Evolutionary conservation across 768 basidiomycete species (phyloP).

Genomic region (Pholiota molesta): DNA sequence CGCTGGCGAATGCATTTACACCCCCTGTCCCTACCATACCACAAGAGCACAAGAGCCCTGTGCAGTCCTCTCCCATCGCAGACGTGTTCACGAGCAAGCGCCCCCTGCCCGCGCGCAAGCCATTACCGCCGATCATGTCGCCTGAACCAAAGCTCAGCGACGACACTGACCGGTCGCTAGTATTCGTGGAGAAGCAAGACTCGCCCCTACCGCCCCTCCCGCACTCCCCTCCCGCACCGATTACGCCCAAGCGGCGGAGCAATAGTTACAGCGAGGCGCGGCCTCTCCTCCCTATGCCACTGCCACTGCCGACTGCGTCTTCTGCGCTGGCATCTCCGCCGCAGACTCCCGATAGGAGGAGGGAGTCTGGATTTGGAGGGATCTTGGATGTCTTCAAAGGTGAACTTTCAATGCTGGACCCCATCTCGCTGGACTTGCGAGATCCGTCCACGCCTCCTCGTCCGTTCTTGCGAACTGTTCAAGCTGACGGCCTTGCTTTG

Average conservation of each 20-base stretch:
- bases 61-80: constrained; percentile 42
- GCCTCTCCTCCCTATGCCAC: constrained; percentile 46
- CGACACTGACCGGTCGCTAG: constrained; percentile 54
- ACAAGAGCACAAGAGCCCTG: constrained; percentile 38
- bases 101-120: constrained; percentile 44
- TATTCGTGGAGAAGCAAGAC: constrained; percentile 52
- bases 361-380: constrained; percentile 51
- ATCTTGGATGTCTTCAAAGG: constrained; percentile 77
- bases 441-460: constrained; percentile 66
- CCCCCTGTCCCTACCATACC: constrained; percentile 61
- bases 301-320: constrained; percentile 35
- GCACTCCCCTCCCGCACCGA: constrained; percentile 28
- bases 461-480: constrained; percentile 33
- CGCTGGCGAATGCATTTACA: constrained; percentile 46
- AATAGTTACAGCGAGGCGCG: constrained; percentile 67
- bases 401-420: constrained; percentile 68
- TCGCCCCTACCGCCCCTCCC: constrained; percentile 40
- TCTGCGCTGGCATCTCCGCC: constrained; percentile 18
- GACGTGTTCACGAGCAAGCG: constrained; percentile 49
- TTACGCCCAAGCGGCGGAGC: constrained; percentile 60
- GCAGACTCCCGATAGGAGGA: constrained; percentile 23
- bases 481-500: constrained; percentile 21
- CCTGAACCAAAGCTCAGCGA: constrained; percentile 32
- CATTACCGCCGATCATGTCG: constrained; percentile 63
- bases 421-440: constrained; percentile 61